phyloP scores from a whole-genome alignment of 768 basidiomycete genomes.

The Tephrocybe sp. region DNA sequence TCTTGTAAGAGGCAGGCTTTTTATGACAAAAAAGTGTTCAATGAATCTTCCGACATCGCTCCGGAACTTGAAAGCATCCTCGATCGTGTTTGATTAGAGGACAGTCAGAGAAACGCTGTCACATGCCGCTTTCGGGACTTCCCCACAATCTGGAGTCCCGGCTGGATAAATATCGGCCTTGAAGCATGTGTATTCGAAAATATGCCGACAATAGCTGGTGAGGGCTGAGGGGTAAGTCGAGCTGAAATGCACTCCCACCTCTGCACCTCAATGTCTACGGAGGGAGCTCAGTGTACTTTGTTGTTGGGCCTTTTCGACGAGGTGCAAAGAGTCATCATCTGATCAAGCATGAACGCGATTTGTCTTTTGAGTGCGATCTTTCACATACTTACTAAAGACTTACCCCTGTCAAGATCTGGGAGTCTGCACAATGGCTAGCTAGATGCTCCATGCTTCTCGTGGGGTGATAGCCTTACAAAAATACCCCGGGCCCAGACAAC shows the following conservation, averaged over 20 bases:
- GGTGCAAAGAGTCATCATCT: not conserved
- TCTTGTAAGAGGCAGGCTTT: conserved; percentile 2
- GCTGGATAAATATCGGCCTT: conserved; percentile 12
- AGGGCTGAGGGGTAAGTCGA: too few relatives aligned
- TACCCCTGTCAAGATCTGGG: not conserved
- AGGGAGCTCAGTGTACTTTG: too few relatives aligned
- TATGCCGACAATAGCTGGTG: not conserved
- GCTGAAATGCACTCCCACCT: too few relatives aligned
- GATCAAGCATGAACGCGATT: not conserved
- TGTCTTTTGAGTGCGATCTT: not conserved
- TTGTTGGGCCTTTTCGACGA: too few relatives aligned
- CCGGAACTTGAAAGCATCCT: conserved; percentile 10
- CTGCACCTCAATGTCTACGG: too few relatives aligned
- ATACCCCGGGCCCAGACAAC: not conserved
- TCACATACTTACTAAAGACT: not conserved
- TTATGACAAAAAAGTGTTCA: conserved; percentile 8
- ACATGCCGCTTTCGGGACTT: conserved; percentile 8
- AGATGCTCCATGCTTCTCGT: not conserved
- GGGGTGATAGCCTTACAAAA: not conserved
- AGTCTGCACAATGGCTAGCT: not conserved
- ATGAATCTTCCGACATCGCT: conserved; percentile 12
- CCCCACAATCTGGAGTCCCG: conserved; percentile 12
- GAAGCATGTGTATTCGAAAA: conserved; percentile 12
- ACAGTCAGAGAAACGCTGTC: not conserved
- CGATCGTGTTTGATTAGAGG: conserved; percentile 6